A percentile compares a stretch with the other conserved stretches of the same genome.
phyloP scores from a whole-genome alignment of 345 rosid species.

The Theobroma cacao region DNA sequence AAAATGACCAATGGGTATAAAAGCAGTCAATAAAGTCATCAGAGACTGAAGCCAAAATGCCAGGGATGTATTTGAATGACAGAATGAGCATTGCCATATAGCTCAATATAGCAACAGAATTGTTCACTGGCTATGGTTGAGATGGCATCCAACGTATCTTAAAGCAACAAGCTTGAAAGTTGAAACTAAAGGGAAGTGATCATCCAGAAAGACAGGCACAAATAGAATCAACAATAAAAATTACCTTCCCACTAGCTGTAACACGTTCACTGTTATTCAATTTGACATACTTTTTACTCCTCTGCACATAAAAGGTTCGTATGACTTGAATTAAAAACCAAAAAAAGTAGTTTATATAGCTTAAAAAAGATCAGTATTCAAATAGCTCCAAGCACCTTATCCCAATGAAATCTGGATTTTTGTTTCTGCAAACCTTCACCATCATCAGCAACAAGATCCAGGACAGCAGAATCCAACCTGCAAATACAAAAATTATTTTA shows the following conservation, averaged over 20 bases:
- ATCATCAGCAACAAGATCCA: conserved; percentile 96
- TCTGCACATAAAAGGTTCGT: conserved; percentile 51
- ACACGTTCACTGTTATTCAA: conserved; percentile 93
- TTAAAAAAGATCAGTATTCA: conserved; percentile 3
- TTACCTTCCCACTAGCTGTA: conserved; percentile 98
- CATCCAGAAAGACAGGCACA: not conserved
- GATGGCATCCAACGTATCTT: not conserved
- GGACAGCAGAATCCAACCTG: conserved; percentile 86
- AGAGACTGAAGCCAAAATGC: not conserved
- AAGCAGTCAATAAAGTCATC: not conserved
- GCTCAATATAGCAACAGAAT: not conserved
- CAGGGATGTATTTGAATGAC: not conserved
- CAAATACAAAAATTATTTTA: conserved; percentile 4
- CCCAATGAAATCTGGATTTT: conserved; percentile 79
- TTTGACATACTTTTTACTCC: conserved; percentile 89
- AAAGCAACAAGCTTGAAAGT: not conserved
- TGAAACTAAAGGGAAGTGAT: not conserved
- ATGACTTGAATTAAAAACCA: not conserved
- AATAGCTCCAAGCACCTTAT: conserved; percentile 58
- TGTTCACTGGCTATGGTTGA: not conserved
- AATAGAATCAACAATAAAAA: not conserved
- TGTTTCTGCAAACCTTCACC: conserved; percentile 76
- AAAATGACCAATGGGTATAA: not conserved
- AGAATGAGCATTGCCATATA: not conserved
- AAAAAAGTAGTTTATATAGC: not conserved